Percentiles rank a stretch among this genome's conserved stretches.
Conservation (phyloP, 768 basidiomycete genomes). For the Trametes cingulata region DNA sequence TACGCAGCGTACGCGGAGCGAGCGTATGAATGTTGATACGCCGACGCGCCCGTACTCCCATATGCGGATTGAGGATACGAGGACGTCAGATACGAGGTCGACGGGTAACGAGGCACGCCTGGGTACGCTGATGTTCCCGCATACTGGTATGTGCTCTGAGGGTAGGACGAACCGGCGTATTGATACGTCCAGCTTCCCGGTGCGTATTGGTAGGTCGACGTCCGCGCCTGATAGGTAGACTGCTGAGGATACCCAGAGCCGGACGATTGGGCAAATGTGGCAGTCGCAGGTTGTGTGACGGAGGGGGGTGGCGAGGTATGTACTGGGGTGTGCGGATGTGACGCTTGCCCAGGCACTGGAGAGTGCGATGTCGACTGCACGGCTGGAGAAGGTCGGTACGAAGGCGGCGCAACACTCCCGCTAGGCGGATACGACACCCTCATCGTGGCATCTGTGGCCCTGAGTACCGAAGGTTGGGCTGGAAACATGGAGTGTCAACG, state of each 20-base stretch:
- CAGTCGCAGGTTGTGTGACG: constrained; percentile 16
- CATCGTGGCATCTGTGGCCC: not conserved
- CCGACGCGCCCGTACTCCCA: not conserved
- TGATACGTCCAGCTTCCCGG: constrained; percentile 39
- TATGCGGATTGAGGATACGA: not conserved
- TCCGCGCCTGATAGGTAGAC: not conserved
- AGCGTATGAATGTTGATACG: constrained; percentile 12
- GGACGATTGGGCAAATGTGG: constrained; percentile 23
- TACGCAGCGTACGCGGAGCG: not conserved
- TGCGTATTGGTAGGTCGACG: constrained; percentile 22
- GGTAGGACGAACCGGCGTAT: constrained; percentile 21
- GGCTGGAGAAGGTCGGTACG: not conserved
- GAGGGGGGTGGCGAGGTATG: not conserved
- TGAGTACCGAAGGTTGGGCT: not conserved
- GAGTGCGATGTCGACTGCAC: constrained; percentile 7
- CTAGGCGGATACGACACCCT: not conserved
- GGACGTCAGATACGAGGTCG: not conserved
- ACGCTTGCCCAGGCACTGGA: not conserved
- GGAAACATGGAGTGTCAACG: too few species aligned
- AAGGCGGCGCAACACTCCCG: not conserved
- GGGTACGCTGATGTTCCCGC: constrained; percentile 25
- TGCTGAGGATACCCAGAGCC: not conserved
- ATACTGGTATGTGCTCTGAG: constrained; percentile 22
- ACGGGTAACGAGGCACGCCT: not conserved
- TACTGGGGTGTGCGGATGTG: constrained; percentile 25